Evolutionary conservation across 768 basidiomycete genomes (phyloP).

Genomic region (Naganishia kalamii): DNA sequence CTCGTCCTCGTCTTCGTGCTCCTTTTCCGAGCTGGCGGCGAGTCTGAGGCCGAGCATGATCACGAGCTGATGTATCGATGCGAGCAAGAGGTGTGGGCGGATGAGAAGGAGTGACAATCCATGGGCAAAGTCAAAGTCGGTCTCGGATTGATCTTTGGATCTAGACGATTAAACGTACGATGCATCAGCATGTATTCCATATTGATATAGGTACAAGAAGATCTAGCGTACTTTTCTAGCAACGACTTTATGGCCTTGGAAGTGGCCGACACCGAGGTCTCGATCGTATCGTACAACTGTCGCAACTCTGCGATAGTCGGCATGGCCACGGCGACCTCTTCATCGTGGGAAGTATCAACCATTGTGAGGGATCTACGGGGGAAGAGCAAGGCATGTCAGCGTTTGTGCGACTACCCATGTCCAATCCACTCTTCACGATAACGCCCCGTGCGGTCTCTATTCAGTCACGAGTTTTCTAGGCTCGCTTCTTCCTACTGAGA

Average conservation of each 20-base stretch:
- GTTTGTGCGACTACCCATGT: neutral
- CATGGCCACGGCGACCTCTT: neutral
- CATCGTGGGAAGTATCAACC: neutral
- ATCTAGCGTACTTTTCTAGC: conserved; percentile 19
- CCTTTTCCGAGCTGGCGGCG: neutral
- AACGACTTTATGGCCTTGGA: conserved; percentile 11
- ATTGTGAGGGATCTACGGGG: neutral
- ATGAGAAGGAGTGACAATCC: conserved; percentile 87
- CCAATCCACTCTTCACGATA: neutral
- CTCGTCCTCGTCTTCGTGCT: conserved; percentile 6
- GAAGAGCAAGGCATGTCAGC: conserved; percentile 1
- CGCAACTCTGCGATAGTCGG: conserved; percentile 14
- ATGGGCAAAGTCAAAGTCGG: conserved; percentile 32
- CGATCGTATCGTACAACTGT: conserved; percentile 25
- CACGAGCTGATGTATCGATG: conserved; percentile 75
- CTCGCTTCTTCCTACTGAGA: conserved; percentile 34
- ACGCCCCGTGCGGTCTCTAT: conserved; percentile 15
- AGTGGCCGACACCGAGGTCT: conserved; percentile 15
- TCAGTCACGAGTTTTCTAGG: conserved; percentile 50
- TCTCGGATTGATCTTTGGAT: conserved; percentile 27
- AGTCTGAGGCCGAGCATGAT: conserved; percentile 51
- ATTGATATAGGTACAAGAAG: conserved; percentile 2
- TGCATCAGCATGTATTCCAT: conserved; percentile 14
- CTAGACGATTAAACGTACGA: neutral
- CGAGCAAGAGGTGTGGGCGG: conserved; percentile 75